Percentiles rank a stretch among this genome's conserved stretches.
phyloP scores from a whole-genome alignment of 768 basidiomycete species.

The Boletus sensibilis region DNA sequence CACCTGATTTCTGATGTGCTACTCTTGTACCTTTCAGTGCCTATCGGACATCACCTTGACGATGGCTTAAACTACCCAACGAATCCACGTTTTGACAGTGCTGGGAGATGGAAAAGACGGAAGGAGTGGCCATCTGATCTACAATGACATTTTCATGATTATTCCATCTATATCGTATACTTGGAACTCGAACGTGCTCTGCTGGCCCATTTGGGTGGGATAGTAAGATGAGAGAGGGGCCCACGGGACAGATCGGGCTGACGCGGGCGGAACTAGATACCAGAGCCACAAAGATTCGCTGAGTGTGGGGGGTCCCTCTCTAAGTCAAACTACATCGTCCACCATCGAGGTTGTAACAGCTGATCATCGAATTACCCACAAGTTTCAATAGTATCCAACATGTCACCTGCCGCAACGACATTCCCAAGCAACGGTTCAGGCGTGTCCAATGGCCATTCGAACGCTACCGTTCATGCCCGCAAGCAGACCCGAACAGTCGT shows the following conservation, averaged over 20 bases:
- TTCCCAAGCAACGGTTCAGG: neutral
- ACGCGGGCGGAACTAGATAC: constrained; percentile 22
- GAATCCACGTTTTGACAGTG: constrained; percentile 71
- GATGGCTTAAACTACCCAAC: constrained; percentile 65
- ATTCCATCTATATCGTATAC: neutral
- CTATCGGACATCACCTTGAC: constrained; percentile 49
- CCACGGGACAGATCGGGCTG: neutral
- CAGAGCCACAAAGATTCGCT: neutral
- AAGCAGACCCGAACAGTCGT: constrained; percentile 17
- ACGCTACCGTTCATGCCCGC: constrained; percentile 1
- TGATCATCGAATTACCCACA: neutral
- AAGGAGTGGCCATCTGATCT: constrained; percentile 69
- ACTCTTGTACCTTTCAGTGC: constrained; percentile 33
- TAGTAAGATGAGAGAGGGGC: neutral
- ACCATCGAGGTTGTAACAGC: neutral
- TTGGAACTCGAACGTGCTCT: neutral
- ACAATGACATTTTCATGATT: constrained; percentile 38
- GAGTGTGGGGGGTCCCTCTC: neutral
- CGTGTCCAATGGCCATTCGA: constrained; percentile 15
- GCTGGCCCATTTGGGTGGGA: neutral
- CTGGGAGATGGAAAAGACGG: constrained; percentile 65
- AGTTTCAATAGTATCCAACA: constrained; percentile 4
- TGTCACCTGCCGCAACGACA: constrained; percentile 28
- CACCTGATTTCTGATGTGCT: neutral
- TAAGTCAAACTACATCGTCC: constrained; percentile 5